Percentiles rank a stretch among this genome's conserved stretches.
These are phyloP conservation scores for Acer campestre DNA, from an alignment of 345 rosid genomes.

Conservation along the genomic window DNA sequence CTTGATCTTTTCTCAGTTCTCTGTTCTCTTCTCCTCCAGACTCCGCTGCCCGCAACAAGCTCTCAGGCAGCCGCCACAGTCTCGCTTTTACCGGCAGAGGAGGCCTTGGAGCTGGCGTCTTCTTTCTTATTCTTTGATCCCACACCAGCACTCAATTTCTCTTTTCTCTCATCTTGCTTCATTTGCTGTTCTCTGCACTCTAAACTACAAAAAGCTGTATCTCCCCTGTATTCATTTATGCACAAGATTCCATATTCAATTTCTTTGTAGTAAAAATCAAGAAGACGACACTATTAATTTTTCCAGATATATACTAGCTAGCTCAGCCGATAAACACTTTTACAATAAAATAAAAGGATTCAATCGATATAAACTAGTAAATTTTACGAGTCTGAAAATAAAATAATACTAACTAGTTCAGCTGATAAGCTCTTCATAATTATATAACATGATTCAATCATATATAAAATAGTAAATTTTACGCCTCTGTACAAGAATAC, in stretches of 20 bases:
- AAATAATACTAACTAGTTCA: too few species aligned
- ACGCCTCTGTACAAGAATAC: too few species aligned
- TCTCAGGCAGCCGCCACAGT: slow-evolving; percentile 23
- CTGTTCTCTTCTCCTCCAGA: background rate
- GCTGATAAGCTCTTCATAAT: too few species aligned
- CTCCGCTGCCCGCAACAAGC: too few species aligned
- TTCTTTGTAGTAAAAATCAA: background rate
- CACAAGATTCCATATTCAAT: background rate
- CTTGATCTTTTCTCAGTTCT: background rate
- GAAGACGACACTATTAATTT: background rate
- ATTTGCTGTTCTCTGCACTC: slow-evolving; percentile 84
- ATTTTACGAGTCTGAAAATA: too few species aligned
- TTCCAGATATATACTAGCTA: background rate
- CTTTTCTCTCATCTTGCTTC: slow-evolving; percentile 63
- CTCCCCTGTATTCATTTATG: slow-evolving; percentile 57
- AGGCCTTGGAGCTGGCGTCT: slow-evolving; percentile 1
- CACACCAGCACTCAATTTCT: slow-evolving; percentile 25
- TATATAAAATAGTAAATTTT: too few species aligned
- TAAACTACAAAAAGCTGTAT: slow-evolving; percentile 79
- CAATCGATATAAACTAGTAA: too few species aligned
- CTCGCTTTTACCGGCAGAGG: slow-evolving; percentile 20
- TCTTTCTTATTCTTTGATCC: slow-evolving; percentile 22
- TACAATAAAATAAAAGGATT: too few species aligned
- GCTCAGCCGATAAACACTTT: background rate
- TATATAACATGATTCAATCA: too few species aligned